phyloP scores from a whole-genome alignment of 2,329 filamentous ascomycete genomes.

The Aspergillus arachidicola region DNA sequence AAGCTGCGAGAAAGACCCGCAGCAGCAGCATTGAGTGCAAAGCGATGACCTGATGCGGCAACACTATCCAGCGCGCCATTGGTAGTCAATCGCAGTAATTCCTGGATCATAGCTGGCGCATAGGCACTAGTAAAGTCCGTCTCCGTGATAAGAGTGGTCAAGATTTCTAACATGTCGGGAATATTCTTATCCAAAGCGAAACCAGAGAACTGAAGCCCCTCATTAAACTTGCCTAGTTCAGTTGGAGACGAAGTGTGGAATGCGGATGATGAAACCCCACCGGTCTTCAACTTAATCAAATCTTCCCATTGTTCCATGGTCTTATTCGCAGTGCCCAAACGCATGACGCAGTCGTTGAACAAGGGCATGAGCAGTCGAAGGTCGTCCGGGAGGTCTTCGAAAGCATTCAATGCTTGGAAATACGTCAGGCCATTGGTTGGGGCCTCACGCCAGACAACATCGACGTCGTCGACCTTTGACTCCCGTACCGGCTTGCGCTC shows the following conservation, averaged over 20 bases:
- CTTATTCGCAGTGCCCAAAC: conserved; percentile 83
- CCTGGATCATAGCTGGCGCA: conserved; percentile 78
- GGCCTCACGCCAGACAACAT: conserved; percentile 87
- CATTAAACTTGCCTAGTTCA: conserved; percentile 69
- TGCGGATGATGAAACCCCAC: conserved; percentile 82
- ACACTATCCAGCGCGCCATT: conserved; percentile 91
- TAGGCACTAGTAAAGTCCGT: conserved; percentile 87
- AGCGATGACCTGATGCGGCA: conserved; percentile 85
- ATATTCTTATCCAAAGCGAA: conserved; percentile 90
- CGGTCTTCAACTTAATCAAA: conserved; percentile 92
- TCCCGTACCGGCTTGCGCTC: conserved; percentile 70
- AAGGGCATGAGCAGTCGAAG: conserved; percentile 82
- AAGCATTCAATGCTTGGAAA: conserved; percentile 82
- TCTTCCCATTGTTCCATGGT: conserved; percentile 96
- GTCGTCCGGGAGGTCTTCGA: conserved; percentile 80
- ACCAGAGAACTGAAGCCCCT: conserved; percentile 82
- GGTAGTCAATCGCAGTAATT: conserved; percentile 82
- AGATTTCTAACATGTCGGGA: conserved; percentile 83
- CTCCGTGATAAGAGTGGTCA: conserved; percentile 78
- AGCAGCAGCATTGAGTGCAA: conserved; percentile 80
- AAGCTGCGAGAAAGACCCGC: conserved; percentile 73
- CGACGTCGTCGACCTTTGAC: conserved; percentile 61
- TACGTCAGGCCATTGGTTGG: conserved; percentile 96
- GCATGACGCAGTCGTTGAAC: conserved; percentile 91
- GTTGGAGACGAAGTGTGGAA: conserved; percentile 78